A percentile compares a stretch with the other conserved stretches of the same genome.
phyloP scores from a whole-genome alignment of 805 yeast genomes.

The Cephaloascus albidus region DNA sequence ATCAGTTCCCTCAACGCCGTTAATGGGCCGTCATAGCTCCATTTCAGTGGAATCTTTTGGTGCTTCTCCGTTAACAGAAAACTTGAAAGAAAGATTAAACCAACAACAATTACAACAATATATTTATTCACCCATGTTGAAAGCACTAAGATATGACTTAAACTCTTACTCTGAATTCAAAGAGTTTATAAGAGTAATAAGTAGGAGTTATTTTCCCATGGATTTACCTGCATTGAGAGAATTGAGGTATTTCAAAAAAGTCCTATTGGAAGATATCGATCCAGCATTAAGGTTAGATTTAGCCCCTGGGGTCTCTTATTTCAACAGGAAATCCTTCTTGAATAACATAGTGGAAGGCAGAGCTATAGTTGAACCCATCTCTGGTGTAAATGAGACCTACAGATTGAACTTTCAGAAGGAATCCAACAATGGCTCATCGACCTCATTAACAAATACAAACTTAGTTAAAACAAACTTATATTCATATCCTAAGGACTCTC shows the following conservation, averaged over 20 bases:
- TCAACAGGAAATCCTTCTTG: conserved; percentile 53
- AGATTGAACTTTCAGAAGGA: conserved; percentile 20
- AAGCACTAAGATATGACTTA: conserved; percentile 35
- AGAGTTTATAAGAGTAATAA: conserved; percentile 23
- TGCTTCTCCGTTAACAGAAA: neutral
- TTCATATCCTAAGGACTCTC: conserved; percentile 35
- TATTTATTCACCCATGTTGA: conserved; percentile 22
- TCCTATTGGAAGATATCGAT: conserved; percentile 73
- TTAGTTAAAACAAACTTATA: conserved; percentile 22
- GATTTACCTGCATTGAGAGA: conserved; percentile 35
- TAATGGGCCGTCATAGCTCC: conserved; percentile 1
- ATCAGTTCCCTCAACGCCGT: conserved; percentile 3
- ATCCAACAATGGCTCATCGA: conserved; percentile 1
- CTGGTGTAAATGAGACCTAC: conserved; percentile 73
- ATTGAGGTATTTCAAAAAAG: conserved; percentile 50
- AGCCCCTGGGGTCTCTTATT: conserved; percentile 57
- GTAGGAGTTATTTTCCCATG: conserved; percentile 21
- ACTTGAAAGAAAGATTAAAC: neutral
- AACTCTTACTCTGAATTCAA: conserved; percentile 34
- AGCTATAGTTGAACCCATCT: conserved; percentile 77
- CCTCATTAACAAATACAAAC: conserved; percentile 1
- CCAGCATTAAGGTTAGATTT: conserved; percentile 55
- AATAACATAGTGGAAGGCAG: conserved; percentile 67
- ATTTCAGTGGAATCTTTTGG: neutral
- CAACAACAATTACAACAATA: conserved; percentile 12